Base-by-base conservation (phyloP, 2,329 filamentous ascomycete species). In the Alternaria rosae region DNA sequence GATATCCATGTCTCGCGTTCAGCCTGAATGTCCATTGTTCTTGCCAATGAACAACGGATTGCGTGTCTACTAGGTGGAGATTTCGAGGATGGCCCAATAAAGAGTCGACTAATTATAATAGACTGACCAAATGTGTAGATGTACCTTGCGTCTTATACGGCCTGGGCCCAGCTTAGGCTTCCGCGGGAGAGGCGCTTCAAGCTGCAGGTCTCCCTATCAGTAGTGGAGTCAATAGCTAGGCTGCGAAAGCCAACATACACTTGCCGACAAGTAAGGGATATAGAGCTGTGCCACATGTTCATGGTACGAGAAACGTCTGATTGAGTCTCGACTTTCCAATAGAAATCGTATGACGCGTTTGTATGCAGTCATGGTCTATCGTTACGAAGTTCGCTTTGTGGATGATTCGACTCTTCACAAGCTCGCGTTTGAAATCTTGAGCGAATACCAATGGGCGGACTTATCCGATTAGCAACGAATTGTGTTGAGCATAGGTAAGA, bases 21-120 rank as follows among this genome's bases (percentile, higher is more conserved):
- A 68, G 66, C 50, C 66, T 68, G 64, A 65, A 65, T 65, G 28
- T 54, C 35, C 17, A 43, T 38, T 11, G 23, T 38, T 30, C 20
- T 54, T 17, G 54, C 26, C 51, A 53, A 57, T 41, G 57, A 54
- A 30, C 28, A 25, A 6, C 35, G n/a, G 50, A 54, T 53, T 21
- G 42, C 26, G n/a, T 56, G 47, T 25, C 38, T 44, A 15, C 11
- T 10, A n/a, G 13, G 15, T 44, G 17, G n/a, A 47, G 23, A 26
- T 35, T 23, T 8, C 6, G n/a, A 26, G 6, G 6, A 41, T 15
- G 42, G 23, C 43, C 61, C 57, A 53, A 54, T 61, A 38, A 13
- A 5, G 38, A 11, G 10, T 21, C 5, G 9, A 5, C 45, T 43
- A 52, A 26, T 21, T 25, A 6, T 42, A 38, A 52, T 42, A 47